Evolutionary conservation across 2,329 filamentous ascomycete genomes (phyloP).

Genomic region (Colletotrichum cuscutae): DNA sequence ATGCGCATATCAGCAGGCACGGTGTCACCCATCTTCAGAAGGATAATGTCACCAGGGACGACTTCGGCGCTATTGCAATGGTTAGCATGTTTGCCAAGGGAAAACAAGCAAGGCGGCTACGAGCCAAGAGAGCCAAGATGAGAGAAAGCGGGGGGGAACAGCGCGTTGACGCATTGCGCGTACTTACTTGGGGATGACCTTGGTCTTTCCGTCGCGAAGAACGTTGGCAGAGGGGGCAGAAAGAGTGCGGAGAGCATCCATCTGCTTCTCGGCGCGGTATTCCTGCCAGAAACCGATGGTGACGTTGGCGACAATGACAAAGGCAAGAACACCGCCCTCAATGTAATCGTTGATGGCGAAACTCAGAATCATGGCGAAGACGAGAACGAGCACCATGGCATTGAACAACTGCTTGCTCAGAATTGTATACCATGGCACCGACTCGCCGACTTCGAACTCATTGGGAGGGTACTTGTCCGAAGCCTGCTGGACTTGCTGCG

Average conservation of each 20-base stretch:
- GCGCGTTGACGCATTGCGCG: slow-evolving; percentile 12
- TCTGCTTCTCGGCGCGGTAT: slow-evolving; percentile 72
- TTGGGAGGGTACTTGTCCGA: slow-evolving; percentile 72
- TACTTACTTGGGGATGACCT: slow-evolving; percentile 67
- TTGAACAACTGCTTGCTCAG: slow-evolving; percentile 79
- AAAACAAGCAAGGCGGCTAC: slow-evolving; percentile 7
- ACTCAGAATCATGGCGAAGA: slow-evolving; percentile 80
- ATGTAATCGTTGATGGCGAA: slow-evolving; percentile 75
- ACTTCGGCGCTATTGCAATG: slow-evolving; percentile 62
- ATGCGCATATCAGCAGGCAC: slow-evolving; percentile 78
- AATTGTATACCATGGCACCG: slow-evolving; percentile 77
- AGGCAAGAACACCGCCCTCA: slow-evolving; percentile 74
- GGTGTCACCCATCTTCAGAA: slow-evolving; percentile 77
- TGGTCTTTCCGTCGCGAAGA: slow-evolving; percentile 67
- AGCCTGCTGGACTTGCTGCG: slow-evolving; percentile 67
- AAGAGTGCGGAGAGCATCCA: slow-evolving; percentile 70
- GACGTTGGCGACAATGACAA: slow-evolving; percentile 76
- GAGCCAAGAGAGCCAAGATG: slow-evolving; percentile 2
- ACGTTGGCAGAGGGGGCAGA: slow-evolving; percentile 73
- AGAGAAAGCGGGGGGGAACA: neutral
- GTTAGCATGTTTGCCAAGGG: slow-evolving; percentile 36
- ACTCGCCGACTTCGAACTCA: slow-evolving; percentile 75
- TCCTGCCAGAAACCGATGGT: slow-evolving; percentile 75
- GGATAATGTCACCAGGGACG: slow-evolving; percentile 77
- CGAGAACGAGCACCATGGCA: slow-evolving; percentile 81